A percentile compares a stretch with the other conserved stretches of the same genome.
Evolutionary conservation across 495 filamentous ascomycete genomes (phyloP).

Genomic region (Coniosporium apollinis): DNA sequence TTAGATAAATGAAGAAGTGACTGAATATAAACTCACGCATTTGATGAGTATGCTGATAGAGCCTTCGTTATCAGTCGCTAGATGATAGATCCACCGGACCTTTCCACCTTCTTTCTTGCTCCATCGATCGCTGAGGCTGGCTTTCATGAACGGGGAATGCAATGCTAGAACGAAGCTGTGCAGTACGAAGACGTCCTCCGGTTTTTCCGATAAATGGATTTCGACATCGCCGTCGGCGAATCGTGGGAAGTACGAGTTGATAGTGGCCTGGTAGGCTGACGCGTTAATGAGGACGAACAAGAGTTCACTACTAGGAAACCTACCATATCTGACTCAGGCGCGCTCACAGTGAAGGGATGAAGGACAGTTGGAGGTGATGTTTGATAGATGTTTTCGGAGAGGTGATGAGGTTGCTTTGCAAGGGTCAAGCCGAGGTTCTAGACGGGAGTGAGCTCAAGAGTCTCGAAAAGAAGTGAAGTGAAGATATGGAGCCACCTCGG

Average conservation of each 20-base stretch:
- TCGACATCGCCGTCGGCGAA: not conserved
- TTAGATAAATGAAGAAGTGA: not conserved
- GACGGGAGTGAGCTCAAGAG: too few species aligned
- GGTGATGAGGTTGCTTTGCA: not conserved
- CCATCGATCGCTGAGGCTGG: conserved; percentile 3
- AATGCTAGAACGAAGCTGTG: conserved; percentile 5
- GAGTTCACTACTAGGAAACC: not conserved
- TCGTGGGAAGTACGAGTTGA: not conserved
- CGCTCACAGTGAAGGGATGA: not conserved
- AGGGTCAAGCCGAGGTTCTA: not conserved
- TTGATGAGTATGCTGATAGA: not conserved
- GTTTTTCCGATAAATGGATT: not conserved
- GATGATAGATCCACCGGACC: not conserved
- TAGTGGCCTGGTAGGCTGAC: not conserved
- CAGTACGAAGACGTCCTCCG: not conserved
- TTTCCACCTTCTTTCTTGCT: not conserved
- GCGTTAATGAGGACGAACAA: not conserved
- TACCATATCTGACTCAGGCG: not conserved
- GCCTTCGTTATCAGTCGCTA: not conserved
- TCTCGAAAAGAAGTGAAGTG: too few species aligned
- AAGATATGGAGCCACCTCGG: too few species aligned
- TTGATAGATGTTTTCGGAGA: not conserved
- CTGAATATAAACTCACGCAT: not conserved
- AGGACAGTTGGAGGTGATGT: not conserved
- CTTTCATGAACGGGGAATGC: conserved; percentile 3